These are phyloP conservation scores for Spathaspora girioi DNA, from an alignment of 805 yeast species.

Conservation along the genomic window DNA sequence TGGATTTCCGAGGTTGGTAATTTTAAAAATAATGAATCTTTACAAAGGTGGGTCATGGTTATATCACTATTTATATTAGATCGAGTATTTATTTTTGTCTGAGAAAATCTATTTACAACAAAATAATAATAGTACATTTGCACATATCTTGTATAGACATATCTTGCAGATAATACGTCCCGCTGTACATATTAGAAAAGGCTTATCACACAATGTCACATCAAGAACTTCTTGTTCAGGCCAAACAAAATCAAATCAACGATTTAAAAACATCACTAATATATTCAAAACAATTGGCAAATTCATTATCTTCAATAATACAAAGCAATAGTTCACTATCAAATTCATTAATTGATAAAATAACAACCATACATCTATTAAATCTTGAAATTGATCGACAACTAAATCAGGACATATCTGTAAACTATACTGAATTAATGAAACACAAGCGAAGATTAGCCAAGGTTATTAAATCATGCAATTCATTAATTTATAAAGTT, in stretches of 20 bases:
- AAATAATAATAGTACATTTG: too few relatives aligned
- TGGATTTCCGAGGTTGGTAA: conserved; percentile 9
- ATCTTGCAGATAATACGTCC: neutral
- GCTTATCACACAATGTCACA: conserved; percentile 14
- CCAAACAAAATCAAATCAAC: conserved; percentile 30
- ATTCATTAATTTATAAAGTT: neutral
- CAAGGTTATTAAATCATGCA: conserved; percentile 13
- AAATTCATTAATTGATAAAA: conserved; percentile 25
- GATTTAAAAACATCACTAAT: conserved; percentile 23
- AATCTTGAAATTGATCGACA: conserved; percentile 36
- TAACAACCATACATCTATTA: conserved; percentile 37
- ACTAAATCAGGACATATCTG: conserved; percentile 28
- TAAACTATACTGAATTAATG: conserved; percentile 24
- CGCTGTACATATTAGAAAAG: too few relatives aligned
- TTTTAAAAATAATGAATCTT: conserved; percentile 13
- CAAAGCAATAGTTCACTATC: conserved; percentile 19
- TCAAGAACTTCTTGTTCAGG: conserved; percentile 24
- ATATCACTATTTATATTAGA: neutral
- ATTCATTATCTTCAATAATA: conserved; percentile 19
- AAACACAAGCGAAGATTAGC: conserved; percentile 21
- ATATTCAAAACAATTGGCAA: conserved; percentile 22
- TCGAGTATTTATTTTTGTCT: neutral
- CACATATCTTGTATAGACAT: neutral
- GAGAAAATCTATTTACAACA: neutral
- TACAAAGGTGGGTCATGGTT: conserved; percentile 4